Percentiles rank a stretch among this genome's conserved stretches.
Evolutionary conservation across 2,329 filamentous ascomycete species (phyloP).

Genomic region (Cryphonectria japonica): DNA sequence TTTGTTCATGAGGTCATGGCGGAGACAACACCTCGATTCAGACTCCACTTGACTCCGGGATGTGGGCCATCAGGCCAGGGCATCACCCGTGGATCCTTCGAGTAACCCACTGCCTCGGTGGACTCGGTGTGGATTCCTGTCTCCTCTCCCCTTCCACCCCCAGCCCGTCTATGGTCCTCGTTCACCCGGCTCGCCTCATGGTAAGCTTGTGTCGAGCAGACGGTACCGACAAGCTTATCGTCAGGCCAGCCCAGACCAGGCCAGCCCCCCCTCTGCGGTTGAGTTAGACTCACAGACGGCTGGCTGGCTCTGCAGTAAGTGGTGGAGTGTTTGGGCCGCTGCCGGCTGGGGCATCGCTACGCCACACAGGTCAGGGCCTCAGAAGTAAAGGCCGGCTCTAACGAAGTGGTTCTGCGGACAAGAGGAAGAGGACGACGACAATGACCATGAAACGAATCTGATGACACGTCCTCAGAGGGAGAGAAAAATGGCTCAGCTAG

Average conservation of each 20-base stretch:
- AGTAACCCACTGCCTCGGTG: neutral
- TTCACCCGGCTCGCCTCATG: slow-evolving; percentile 11
- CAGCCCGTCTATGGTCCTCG: slow-evolving; percentile 11
- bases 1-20: slow-evolving; percentile 3
- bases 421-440: neutral
- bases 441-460: neutral
- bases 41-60: slow-evolving; percentile 1
- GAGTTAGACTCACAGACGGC: neutral
- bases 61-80: neutral
- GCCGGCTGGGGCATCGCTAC: neutral
- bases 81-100: neutral
- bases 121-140: slow-evolving; percentile 8
- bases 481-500: neutral
- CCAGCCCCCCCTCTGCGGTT: neutral
- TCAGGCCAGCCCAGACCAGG: neutral
- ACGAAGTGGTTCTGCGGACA: neutral
- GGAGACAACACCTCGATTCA: slow-evolving; percentile 5
- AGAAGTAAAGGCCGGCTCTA: slow-evolving; percentile 1
- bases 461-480: neutral
- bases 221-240: slow-evolving; percentile 18
- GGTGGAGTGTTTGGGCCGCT: neutral
- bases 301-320: neutral
- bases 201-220: slow-evolving; percentile 1
- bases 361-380: neutral
- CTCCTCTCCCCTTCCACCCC: neutral